Conservation (phyloP, 2,329 filamentous ascomycete species). For the Fusarium brachygibbosum region DNA sequence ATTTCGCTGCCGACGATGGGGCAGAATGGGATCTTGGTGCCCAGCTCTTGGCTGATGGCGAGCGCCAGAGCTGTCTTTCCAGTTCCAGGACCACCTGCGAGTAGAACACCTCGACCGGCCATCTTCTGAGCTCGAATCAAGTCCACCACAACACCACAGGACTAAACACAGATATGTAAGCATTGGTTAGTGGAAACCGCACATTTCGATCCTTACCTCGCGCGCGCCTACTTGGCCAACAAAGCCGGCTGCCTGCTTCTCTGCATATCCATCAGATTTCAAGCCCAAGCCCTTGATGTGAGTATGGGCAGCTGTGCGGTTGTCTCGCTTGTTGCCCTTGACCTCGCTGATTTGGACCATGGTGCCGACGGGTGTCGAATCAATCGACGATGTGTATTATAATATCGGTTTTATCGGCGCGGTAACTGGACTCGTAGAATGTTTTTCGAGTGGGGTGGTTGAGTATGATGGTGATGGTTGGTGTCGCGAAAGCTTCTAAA, state of each 20-base stretch:
- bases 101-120: slow-evolving; percentile 91
- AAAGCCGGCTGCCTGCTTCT: slow-evolving; percentile 84
- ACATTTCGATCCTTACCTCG: slow-evolving; percentile 72
- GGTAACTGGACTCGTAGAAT: slow-evolving; percentile 15
- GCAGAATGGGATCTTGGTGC: slow-evolving; percentile 98
- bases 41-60: slow-evolving; percentile 95
- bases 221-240: slow-evolving; percentile 89
- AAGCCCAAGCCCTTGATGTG: slow-evolving; percentile 97
- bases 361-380: slow-evolving; percentile 54
- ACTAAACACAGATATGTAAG: slow-evolving; percentile 64
- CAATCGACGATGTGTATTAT: slow-evolving; percentile 21
- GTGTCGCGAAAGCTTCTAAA: slow-evolving; percentile 49
- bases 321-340: slow-evolving; percentile 93
- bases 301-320: slow-evolving; percentile 95
- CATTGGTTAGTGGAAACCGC: slow-evolving; percentile 3
- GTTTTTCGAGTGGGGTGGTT: slow-evolving; percentile 29
- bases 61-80: slow-evolving; percentile 97
- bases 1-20: slow-evolving; percentile 98
- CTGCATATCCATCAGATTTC: slow-evolving; percentile 86
- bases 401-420: slow-evolving; percentile 4
- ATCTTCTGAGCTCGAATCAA: slow-evolving; percentile 97
- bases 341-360: slow-evolving; percentile 96
- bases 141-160: slow-evolving; percentile 95
- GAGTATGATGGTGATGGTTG: slow-evolving; percentile 34
- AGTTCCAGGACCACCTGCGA: slow-evolving; percentile 94